phyloP scores from a whole-genome alignment of 169 alveolate species.

The Plasmodium gallinaceum region DNA sequence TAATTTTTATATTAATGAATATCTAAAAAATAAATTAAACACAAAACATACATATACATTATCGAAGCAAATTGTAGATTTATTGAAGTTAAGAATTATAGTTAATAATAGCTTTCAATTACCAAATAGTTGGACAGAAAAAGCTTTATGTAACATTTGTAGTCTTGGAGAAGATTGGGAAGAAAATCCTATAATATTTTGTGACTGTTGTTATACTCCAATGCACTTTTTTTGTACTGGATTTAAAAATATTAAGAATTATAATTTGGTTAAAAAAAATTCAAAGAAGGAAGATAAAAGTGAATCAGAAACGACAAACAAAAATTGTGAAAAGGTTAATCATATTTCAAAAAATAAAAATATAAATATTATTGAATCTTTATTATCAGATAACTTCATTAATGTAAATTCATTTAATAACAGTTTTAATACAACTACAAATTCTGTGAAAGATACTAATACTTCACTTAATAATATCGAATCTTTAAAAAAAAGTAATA shows the following conservation, averaged over 20 bases:
- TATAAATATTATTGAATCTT: slow-evolving; percentile 34
- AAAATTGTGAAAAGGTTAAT: not conserved
- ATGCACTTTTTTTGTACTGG: slow-evolving; percentile 82
- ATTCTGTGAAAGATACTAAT: not conserved
- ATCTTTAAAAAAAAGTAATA: not conserved
- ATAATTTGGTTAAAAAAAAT: slow-evolving; percentile 30
- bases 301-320: slow-evolving; percentile 14
- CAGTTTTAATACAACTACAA: slow-evolving; percentile 6
- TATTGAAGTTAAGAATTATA: slow-evolving; percentile 78
- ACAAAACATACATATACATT: slow-evolving; percentile 84
- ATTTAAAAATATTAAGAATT: slow-evolving; percentile 45
- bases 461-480: not conserved
- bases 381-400: slow-evolving; percentile 31
- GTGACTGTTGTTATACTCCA: slow-evolving; percentile 88
- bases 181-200: slow-evolving; percentile 86
- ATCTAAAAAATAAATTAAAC: slow-evolving; percentile 82
- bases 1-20: slow-evolving; percentile 83
- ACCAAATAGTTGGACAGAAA: slow-evolving; percentile 87
- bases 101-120: slow-evolving; percentile 80
- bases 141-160: slow-evolving; percentile 86
- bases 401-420: slow-evolving; percentile 20
- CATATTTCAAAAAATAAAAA: slow-evolving; percentile 7
- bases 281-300: not conserved
- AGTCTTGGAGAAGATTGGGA: slow-evolving; percentile 88
- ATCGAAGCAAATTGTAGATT: slow-evolving; percentile 83